Conservation (phyloP, 106 monocot species). For the Acanthochlamys bracteata region DNA sequence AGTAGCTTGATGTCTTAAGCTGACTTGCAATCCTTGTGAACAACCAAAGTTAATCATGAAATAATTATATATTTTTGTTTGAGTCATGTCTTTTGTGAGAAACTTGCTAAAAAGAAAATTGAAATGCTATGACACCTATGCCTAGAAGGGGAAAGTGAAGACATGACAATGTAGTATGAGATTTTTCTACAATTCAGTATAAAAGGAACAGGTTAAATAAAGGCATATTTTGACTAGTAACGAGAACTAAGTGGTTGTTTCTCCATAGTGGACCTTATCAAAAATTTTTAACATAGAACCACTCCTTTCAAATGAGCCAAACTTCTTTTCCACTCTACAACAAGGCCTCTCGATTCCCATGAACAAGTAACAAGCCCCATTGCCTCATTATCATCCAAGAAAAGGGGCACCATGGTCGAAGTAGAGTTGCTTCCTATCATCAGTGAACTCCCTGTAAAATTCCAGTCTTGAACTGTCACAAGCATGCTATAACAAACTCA, state of each 20-base stretch:
- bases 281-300: constrained; percentile 32
- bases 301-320: constrained; percentile 42
- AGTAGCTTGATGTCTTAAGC: too few relatives aligned
- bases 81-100: too few relatives aligned
- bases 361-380: constrained; percentile 36
- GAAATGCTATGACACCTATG: too few relatives aligned
- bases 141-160: too few relatives aligned
- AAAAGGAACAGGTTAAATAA: not conserved
- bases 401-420: constrained; percentile 77
- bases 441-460: constrained; percentile 34
- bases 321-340: constrained; percentile 66
- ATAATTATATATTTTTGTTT: too few relatives aligned
- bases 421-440: constrained; percentile 56
- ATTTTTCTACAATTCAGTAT: not conserved
- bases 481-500: not conserved
- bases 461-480: too few relatives aligned
- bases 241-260: not conserved
- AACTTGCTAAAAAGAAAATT: too few relatives aligned
- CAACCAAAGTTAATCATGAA: too few relatives aligned
- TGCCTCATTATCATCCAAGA: constrained; percentile 31
- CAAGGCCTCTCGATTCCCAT: constrained; percentile 52
- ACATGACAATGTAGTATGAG: too few relatives aligned
- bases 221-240: not conserved
- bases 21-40: too few relatives aligned
- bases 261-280: constrained; percentile 27